phyloP scores from a whole-genome alignment of 164 flowering plant species.

The Sedum album region DNA sequence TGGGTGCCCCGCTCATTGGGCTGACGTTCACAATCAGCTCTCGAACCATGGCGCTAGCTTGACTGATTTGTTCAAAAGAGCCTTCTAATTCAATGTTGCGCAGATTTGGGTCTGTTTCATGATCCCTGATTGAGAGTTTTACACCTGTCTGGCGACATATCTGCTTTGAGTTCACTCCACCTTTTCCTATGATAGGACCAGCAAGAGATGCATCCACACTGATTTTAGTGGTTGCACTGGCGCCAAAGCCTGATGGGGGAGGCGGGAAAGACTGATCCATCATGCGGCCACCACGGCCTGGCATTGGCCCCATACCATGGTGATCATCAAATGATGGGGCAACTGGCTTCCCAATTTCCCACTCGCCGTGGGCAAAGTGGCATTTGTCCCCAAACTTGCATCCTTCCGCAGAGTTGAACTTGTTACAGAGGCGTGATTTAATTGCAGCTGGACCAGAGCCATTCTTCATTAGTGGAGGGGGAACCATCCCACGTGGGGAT shows the following conservation, averaged over 20 bases:
- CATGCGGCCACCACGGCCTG: constrained; percentile 31
- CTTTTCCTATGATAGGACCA: constrained; percentile 70
- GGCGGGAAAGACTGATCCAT: constrained; percentile 33
- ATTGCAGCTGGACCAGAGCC: constrained; percentile 29
- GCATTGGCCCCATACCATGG: constrained; percentile 29
- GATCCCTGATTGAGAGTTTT: constrained; percentile 57
- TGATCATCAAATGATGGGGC: constrained; percentile 39
- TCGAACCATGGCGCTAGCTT: constrained; percentile 66
- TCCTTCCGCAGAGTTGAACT: constrained; percentile 52
- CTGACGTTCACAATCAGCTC: constrained; percentile 46
- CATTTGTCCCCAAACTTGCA: constrained; percentile 78
- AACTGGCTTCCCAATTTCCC: constrained; percentile 52
- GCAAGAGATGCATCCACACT: constrained; percentile 74
- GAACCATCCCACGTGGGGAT: constrained; percentile 24
- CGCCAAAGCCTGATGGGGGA: constrained; percentile 58
- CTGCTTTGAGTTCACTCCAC: constrained; percentile 72
- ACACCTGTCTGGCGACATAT: constrained; percentile 63
- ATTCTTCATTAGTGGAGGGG: constrained; percentile 27
- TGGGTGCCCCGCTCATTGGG: constrained; percentile 13
- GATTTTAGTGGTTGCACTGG: constrained; percentile 68
- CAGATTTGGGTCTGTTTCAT: constrained; percentile 51
- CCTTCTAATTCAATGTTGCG: constrained; percentile 81
- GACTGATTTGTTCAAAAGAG: constrained; percentile 65
- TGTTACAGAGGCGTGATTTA: constrained; percentile 69
- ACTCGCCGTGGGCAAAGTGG: constrained; percentile 63